Evolutionary conservation across 371 early-diverging fungal genomes (phyloP).

Genomic region (Mortierella sp.): DNA sequence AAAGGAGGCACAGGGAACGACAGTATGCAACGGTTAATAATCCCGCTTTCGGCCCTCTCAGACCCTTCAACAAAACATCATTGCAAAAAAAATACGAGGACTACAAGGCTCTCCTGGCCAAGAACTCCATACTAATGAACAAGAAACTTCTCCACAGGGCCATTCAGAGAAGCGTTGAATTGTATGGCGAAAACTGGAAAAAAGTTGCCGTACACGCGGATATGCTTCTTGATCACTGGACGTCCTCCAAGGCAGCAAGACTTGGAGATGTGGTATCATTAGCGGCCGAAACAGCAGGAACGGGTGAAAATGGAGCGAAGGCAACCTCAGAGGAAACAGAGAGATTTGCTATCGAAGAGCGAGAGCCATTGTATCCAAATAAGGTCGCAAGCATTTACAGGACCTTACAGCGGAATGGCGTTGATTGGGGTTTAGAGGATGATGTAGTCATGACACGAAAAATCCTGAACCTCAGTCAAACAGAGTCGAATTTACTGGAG

Average conservation of each 20-base stretch:
- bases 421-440: conserved; percentile 39
- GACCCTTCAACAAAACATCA: conserved; percentile 14
- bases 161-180: conserved; percentile 29
- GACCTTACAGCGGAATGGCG: conserved; percentile 17
- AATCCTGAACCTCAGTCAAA: conserved; percentile 17
- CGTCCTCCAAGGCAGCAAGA: conserved; percentile 4
- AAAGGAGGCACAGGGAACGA: not conserved
- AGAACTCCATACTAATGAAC: not conserved
- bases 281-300: not conserved
- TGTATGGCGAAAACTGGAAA: conserved; percentile 52
- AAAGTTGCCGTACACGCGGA: conserved; percentile 28
- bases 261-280: not conserved
- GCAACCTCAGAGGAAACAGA: not conserved
- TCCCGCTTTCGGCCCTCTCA: not conserved
- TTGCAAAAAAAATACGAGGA: conserved; percentile 25
- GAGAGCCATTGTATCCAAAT: conserved; percentile 7
- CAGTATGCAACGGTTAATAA: not conserved
- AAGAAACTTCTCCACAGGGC: conserved; percentile 4
- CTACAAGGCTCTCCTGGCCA: conserved; percentile 5
- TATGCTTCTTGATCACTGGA: conserved; percentile 23
- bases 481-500: conserved; percentile 10
- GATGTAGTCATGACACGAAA: conserved; percentile 45
- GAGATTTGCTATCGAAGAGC: not conserved
- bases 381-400: conserved; percentile 21
- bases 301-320: not conserved